Base-by-base conservation (phyloP, 2,329 filamentous ascomycete genomes). In the Pseudogymnoascus sp. region DNA sequence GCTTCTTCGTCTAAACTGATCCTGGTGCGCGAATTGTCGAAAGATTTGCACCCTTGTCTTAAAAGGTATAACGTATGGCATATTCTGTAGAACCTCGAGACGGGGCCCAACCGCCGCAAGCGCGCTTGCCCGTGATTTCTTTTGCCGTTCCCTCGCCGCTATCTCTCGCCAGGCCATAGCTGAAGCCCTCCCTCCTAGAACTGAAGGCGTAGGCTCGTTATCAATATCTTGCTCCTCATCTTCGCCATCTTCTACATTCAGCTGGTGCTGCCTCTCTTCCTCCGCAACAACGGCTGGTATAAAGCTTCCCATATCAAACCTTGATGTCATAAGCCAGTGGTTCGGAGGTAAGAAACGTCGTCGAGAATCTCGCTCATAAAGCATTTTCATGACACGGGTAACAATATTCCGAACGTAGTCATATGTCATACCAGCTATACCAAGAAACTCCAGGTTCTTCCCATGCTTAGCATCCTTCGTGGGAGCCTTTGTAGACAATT, bases 31-130 rank as follows among this genome's bases (percentile, higher is more conserved):
- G 68, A 97, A 97, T 69, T 96, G 86, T 30, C 92, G 85, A 73
- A 99, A 97, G 22, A 97, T 93, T 71, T 91, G 85, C 4, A 99
- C 94, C 53, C 94, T 81, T 0, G 90, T 94, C 37, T 90, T 85
- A 68, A 99, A 99, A 0, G 93, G 94, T 47, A 99, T 94, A 66
- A 93, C 89, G 71, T 97, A 99, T 0, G 94, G 94, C 86, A 99
- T 95, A 69, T 97, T 95, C 66, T 94, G 88, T 58, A 99, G 75
- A 4, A 99, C 89, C 70, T 97, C 92, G 8, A 97, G 78, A 66
- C 93, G 87, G 0, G 94, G 93, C 0, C 89, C 90, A 63, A 96
- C 85, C 12, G 88, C 82, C 57, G 92, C 89, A 22, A 95, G 76
- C 63, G 89, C 83, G 65, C 89, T 85, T 66, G 87, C 85, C 37